Evolutionary conservation across 176 grass and related monocot species (phyloP), one percentile per base, ranked within the genome.

Genomic region (Cenchrus purpureus): DNA sequence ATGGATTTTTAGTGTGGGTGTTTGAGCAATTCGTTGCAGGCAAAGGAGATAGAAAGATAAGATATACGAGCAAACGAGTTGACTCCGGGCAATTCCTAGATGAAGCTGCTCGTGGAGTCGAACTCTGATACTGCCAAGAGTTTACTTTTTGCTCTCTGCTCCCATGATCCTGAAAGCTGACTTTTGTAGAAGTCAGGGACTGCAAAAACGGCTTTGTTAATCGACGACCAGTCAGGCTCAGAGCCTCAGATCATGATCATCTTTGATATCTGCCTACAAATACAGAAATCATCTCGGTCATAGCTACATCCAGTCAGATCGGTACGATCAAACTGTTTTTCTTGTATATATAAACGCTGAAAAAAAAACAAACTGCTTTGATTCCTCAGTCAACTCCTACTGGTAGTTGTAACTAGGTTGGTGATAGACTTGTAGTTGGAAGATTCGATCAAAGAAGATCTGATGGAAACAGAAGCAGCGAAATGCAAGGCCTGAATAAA

Each of bases 181-280:
- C 76, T 51, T 66, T 9, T 12, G 28, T 12, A 51, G 0, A 60
- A 14, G 34, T 60, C 54, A 60, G 4, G 11, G 60, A 66, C 10
- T 66, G 31, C 20, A 67, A 79, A 66, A 13, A 48, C 45, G 0
- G 13, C 7, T 31, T 49, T 29, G 15, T 56, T 32, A 75, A 8
- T 28, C 59, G 20, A 63, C 14, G 58, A 62, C 11, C 12, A 25
- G 40, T 46, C 10, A 48, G 15, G 9, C 61, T 79, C 25, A 25
- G 61, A 48, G 15, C 5, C 61, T 79, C 25, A 25, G 61, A 79
- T 79, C 45, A 65, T 51, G 45, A 79, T 32, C 60, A 51, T 64
- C 22, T 34, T 65, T 29, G 43, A 48, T 31, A 46, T 50, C 22
- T 51, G 49, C 44, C 48, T 54, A 16, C 25, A 32, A 28, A 74